These are phyloP conservation scores for Fomitopsis betulina DNA, from an alignment of 1,284 basidiomycete species.

Conservation along the genomic window DNA sequence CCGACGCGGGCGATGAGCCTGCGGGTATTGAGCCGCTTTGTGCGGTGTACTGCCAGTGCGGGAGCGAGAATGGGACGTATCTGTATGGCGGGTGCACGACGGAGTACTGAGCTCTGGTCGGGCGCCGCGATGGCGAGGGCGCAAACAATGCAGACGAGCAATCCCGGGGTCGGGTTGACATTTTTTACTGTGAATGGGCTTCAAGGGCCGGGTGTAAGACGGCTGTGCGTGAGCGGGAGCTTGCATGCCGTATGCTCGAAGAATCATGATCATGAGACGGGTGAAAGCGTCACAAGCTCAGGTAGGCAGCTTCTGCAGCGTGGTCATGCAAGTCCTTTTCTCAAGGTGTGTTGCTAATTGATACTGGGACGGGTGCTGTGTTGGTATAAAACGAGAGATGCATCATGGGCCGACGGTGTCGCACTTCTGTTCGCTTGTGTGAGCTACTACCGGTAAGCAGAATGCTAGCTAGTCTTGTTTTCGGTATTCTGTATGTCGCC, in stretches of 20 bases:
- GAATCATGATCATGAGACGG: neutral
- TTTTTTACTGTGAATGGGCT: too few species aligned
- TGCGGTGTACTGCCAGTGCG: slow-evolving; percentile 15
- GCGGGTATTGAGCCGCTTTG: slow-evolving; percentile 30
- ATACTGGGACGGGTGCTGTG: neutral
- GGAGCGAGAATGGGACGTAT: slow-evolving; percentile 16
- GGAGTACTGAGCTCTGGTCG: neutral
- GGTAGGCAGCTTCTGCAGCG: neutral
- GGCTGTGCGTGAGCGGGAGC: neutral
- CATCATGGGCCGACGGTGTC: too few species aligned
- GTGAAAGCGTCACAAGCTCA: neutral
- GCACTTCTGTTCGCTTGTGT: too few species aligned
- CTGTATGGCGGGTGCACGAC: slow-evolving; percentile 4
- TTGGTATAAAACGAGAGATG: neutral
- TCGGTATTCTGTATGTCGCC: neutral
- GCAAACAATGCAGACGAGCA: neutral
- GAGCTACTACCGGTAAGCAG: neutral
- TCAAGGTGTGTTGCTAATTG: neutral
- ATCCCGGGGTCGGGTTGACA: neutral
- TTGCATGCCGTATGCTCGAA: neutral
- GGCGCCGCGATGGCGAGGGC: neutral
- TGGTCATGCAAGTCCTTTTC: neutral
- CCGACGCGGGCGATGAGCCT: slow-evolving; percentile 62
- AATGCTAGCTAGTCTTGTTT: neutral
- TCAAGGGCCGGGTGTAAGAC: too few species aligned